phyloP scores from a whole-genome alignment of 176 grass and related monocot genomes.

The Urochloa ruziziensis region DNA sequence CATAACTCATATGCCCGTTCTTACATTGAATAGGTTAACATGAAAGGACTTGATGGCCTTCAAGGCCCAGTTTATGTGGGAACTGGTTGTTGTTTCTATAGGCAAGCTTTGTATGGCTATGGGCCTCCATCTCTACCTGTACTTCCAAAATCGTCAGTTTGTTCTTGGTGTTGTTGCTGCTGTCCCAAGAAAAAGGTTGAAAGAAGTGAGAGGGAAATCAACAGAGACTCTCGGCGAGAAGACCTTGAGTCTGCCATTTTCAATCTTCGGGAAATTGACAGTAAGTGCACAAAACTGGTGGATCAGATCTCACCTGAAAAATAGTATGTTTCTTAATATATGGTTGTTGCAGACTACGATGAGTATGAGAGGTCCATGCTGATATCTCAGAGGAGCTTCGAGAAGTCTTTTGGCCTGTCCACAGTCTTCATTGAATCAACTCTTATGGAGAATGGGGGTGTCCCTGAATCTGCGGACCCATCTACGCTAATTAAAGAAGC shows the following conservation, averaged over 20 bases:
- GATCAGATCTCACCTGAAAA: conserved; percentile 11
- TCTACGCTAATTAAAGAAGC: conserved; percentile 94
- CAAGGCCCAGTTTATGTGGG: conserved; percentile 99
- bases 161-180: conserved; percentile 87
- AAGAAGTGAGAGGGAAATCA: conserved; percentile 75
- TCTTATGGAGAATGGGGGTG: conserved; percentile 91
- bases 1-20: conserved; percentile 10
- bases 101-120: conserved; percentile 95
- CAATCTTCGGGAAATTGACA: conserved; percentile 91
- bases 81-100: conserved; percentile 97
- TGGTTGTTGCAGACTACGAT: conserved; percentile 70
- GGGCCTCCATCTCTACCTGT: conserved; percentile 89
- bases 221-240: conserved; percentile 74
- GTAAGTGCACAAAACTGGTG: conserved; percentile 43
- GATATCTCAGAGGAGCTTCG: conserved; percentile 96
- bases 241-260: conserved; percentile 96
- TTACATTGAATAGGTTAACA: conserved; percentile 78
- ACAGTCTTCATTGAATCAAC: conserved; percentile 96
- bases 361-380: conserved; percentile 85
- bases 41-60: conserved; percentile 99
- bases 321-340: not conserved
- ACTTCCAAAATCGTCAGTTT: conserved; percentile 83
- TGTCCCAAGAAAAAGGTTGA: conserved; percentile 81
- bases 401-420: conserved; percentile 86
- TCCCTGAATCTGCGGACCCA: conserved; percentile 72